Percentiles rank a stretch among this genome's conserved stretches.
Conservation (phyloP, 768 basidiomycete species). For the Amanita phalloides region DNA sequence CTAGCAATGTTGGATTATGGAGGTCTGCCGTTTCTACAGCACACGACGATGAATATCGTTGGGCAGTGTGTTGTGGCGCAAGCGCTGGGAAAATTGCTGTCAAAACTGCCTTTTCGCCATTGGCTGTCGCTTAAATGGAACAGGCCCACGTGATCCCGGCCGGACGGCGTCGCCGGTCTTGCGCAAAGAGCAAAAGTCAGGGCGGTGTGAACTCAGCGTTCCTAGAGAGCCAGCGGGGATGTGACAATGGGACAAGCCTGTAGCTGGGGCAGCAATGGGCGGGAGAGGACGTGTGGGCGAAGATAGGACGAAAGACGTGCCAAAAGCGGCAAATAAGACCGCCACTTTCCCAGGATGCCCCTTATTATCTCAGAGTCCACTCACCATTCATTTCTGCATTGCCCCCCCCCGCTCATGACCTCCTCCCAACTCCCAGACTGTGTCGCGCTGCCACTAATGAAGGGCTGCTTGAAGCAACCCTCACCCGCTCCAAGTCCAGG, state of each 20-base stretch:
- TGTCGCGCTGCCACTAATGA: conserved; percentile 13
- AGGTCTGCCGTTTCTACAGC: background rate
- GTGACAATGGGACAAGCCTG: background rate
- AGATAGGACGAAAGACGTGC: background rate
- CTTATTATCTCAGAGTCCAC: background rate
- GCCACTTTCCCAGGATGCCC: background rate
- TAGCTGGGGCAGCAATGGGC: background rate
- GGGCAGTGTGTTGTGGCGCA: background rate
- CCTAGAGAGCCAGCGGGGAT: too few relatives aligned
- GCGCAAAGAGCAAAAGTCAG: too few relatives aligned
- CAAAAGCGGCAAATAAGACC: background rate
- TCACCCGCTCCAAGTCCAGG: conserved; percentile 14
- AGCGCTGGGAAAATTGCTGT: background rate
- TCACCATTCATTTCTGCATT: background rate
- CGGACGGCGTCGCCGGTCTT: background rate
- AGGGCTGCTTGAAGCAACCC: conserved; percentile 26
- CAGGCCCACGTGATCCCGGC: background rate
- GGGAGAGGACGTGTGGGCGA: background rate
- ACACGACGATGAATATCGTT: background rate
- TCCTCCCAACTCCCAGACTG: too few relatives aligned
- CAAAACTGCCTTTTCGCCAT: conserved; percentile 1
- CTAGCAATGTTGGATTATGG: background rate
- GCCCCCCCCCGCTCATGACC: background rate
- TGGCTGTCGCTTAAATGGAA: background rate
- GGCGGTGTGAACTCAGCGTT: too few relatives aligned